These are phyloP conservation scores for Colletotrichum eremochloae DNA, from an alignment of 2,329 filamentous ascomycete species.

Conservation along the genomic window DNA sequence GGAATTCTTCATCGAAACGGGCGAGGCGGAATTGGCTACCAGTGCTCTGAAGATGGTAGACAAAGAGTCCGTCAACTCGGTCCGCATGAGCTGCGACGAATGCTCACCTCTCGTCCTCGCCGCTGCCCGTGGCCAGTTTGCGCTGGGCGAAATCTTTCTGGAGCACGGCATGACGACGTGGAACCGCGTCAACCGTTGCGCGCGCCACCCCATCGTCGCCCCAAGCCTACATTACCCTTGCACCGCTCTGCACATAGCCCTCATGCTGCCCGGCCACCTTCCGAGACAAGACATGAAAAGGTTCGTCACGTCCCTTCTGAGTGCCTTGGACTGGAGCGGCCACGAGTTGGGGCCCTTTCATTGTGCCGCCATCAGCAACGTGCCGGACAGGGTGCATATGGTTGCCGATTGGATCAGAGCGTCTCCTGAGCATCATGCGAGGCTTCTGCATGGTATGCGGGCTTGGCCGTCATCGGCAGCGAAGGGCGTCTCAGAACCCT, in stretches of 20 bases:
- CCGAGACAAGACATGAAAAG: not conserved
- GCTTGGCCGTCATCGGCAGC: not conserved
- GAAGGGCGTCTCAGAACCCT: not conserved
- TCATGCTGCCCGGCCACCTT: not conserved
- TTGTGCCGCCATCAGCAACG: not conserved
- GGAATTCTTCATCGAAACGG: not conserved
- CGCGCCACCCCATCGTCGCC: not conserved
- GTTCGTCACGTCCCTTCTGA: not conserved
- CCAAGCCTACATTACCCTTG: not conserved
- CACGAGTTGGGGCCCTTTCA: not conserved
- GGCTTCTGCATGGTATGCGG: not conserved
- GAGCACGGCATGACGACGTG: conserved; percentile 10
- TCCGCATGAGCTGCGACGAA: conserved; percentile 13
- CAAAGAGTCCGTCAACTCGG: not conserved
- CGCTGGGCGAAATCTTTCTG: not conserved
- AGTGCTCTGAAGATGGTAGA: not conserved
- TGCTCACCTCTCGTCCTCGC: conserved; percentile 20
- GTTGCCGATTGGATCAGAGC: not conserved
- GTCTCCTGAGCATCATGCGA: not conserved
- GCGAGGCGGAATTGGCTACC: not conserved
- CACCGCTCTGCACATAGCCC: conserved; percentile 1
- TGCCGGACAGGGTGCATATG: not conserved
- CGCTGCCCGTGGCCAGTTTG: not conserved
- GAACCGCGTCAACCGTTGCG: not conserved
- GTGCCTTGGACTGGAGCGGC: not conserved